Conservation (phyloP, 805 yeast species). For the Lipomyces starkeyi region DNA sequence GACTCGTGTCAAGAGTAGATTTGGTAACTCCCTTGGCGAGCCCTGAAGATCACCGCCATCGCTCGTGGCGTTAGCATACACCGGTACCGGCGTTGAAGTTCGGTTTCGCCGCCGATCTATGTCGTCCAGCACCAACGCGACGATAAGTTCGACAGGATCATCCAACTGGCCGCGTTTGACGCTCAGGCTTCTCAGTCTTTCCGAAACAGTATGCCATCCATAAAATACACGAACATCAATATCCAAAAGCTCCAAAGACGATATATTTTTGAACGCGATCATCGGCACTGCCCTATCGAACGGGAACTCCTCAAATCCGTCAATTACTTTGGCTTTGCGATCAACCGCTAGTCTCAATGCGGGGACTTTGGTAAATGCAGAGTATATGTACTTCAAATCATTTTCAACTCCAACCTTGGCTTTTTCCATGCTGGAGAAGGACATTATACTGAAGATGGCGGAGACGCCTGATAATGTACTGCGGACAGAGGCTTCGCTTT, state of each 20-base stretch:
- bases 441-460: slow-evolving; percentile 49
- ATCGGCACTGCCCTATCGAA: slow-evolving; percentile 73
- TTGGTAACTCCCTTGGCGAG: slow-evolving; percentile 13
- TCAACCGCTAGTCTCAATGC: slow-evolving; percentile 67
- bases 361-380: slow-evolving; percentile 69
- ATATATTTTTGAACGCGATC: slow-evolving; percentile 63
- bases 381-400: slow-evolving; percentile 56
- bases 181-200: slow-evolving; percentile 59
- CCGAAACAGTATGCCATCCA: slow-evolving; percentile 68
- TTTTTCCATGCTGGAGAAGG: slow-evolving; percentile 30
- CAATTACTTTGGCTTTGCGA: slow-evolving; percentile 61
- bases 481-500: slow-evolving; percentile 39
- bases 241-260: slow-evolving; percentile 64
- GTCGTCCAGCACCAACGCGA: slow-evolving; percentile 59
- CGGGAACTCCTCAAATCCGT: slow-evolving; percentile 71
- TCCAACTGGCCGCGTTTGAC: slow-evolving; percentile 58
- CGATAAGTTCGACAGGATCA: slow-evolving; percentile 57
- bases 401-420: slow-evolving; percentile 34
- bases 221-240: slow-evolving; percentile 67
- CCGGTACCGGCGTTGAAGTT: slow-evolving; percentile 35
- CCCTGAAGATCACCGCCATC: not conserved
- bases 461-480: slow-evolving; percentile 54
- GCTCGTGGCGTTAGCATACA: not conserved
- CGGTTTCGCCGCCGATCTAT: slow-evolving; percentile 53
- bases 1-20: slow-evolving; percentile 18